Conservation (phyloP, 192 early-diverging fungal species). For the Rhizophlyctis rosea region DNA sequence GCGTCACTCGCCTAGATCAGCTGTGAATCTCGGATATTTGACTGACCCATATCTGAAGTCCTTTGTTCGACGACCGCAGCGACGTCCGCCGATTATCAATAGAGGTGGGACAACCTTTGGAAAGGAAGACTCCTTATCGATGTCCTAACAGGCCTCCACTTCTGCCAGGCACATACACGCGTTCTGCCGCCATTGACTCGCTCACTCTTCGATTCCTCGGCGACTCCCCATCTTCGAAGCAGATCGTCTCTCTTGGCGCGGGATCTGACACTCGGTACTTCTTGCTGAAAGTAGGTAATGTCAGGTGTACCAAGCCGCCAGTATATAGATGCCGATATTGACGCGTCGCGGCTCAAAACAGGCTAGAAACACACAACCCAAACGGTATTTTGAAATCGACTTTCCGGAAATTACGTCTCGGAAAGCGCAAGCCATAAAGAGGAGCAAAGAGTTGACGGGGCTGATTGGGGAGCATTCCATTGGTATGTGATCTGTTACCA, state of each 20-base stretch:
- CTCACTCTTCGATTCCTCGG: constrained; percentile 63
- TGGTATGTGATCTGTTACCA: constrained; percentile 15
- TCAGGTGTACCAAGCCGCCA: neutral
- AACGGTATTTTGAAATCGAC: constrained; percentile 87
- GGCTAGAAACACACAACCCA: constrained; percentile 24
- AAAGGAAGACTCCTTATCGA: neutral
- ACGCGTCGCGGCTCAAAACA: constrained; percentile 8
- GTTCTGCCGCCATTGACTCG: constrained; percentile 65
- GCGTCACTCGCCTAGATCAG: constrained; percentile 59
- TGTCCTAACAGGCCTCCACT: neutral
- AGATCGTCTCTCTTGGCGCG: constrained; percentile 86
- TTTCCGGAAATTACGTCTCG: constrained; percentile 81
- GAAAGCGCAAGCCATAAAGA: constrained; percentile 69
- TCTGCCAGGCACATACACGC: constrained; percentile 68
- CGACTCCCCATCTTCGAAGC: constrained; percentile 42
- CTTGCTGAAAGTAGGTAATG: constrained; percentile 59
- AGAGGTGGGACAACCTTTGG: constrained; percentile 51
- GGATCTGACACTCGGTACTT: constrained; percentile 94
- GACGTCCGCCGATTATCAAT: constrained; percentile 90
- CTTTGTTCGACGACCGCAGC: constrained; percentile 66
- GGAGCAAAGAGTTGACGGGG: constrained; percentile 33
- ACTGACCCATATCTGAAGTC: constrained; percentile 59
- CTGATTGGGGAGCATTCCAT: constrained; percentile 36
- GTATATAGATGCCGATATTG: neutral
- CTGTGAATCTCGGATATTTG: constrained; percentile 77